A percentile compares a stretch with the other conserved stretches of the same genome.
These are phyloP conservation scores for Cladosporium velox DNA, from an alignment of 2,329 filamentous ascomycete species.

Conservation along the genomic window DNA sequence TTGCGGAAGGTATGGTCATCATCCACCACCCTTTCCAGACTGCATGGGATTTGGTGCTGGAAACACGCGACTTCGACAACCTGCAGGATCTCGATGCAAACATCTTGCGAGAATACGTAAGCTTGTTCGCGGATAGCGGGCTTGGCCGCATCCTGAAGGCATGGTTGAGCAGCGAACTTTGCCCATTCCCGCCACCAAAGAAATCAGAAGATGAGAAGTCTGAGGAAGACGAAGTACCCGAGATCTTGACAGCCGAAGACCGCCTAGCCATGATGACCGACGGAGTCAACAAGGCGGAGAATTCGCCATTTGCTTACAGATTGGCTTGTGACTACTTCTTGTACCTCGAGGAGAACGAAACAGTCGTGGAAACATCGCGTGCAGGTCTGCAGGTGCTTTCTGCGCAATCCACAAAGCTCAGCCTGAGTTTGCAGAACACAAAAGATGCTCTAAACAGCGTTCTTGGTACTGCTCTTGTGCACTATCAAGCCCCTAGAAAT, in stretches of 20 bases:
- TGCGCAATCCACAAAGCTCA: conserved; percentile 65
- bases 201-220: conserved; percentile 42
- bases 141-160: conserved; percentile 79
- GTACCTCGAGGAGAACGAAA: conserved; percentile 81
- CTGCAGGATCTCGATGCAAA: conserved; percentile 76
- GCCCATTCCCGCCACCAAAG: conserved; percentile 69
- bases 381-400: conserved; percentile 66
- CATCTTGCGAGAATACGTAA: conserved; percentile 77
- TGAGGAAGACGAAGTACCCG: conserved; percentile 49
- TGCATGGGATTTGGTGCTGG: conserved; percentile 87
- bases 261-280: conserved; percentile 76
- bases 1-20: conserved; percentile 91
- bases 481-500: conserved; percentile 85
- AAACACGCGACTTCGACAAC: conserved; percentile 80
- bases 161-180: conserved; percentile 80
- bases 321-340: conserved; percentile 83
- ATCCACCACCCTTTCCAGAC: conserved; percentile 88
- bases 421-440: conserved; percentile 68
- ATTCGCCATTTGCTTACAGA: conserved; percentile 80
- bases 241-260: conserved; percentile 70
- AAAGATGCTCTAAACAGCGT: conserved; percentile 73
- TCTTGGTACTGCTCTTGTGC: conserved; percentile 84
- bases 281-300: conserved; percentile 50
- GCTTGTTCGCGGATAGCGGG: conserved; percentile 81
- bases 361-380: conserved; percentile 74